These are phyloP conservation scores for Protea cynaroides DNA, from an alignment of 164 flowering plant species.

Conservation along the genomic window DNA sequence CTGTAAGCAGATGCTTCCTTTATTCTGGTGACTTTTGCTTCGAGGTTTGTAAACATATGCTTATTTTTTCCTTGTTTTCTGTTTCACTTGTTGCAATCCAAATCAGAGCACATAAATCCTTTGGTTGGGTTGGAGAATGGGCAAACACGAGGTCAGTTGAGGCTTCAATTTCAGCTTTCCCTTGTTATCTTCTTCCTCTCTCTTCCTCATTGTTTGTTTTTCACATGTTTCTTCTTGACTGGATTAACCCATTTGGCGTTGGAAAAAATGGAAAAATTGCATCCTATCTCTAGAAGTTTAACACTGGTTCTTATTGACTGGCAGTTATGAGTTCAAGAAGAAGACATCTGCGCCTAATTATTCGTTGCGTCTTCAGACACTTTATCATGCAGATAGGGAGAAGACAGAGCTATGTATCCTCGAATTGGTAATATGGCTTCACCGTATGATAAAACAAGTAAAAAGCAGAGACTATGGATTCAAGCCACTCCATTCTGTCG, in stretches of 20 bases:
- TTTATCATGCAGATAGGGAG: slow-evolving; percentile 63
- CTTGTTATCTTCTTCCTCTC: background rate
- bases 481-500: slow-evolving; percentile 28
- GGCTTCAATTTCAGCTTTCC: background rate
- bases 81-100: slow-evolving; percentile 3
- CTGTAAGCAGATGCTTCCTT: background rate
- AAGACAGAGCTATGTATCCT: slow-evolving; percentile 50
- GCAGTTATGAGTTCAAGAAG: slow-evolving; percentile 51
- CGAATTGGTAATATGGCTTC: slow-evolving; percentile 56
- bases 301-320: slow-evolving; percentile 8
- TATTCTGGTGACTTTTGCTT: background rate
- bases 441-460: slow-evolving; percentile 38
- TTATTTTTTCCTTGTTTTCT: background rate
- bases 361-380: slow-evolving; percentile 58
- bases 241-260: background rate
- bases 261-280: background rate
- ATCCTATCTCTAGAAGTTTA: background rate
- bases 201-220: too few species aligned
- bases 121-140: slow-evolving; percentile 92
- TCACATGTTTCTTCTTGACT: background rate
- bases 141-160: slow-evolving; percentile 59
- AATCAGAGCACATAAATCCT: slow-evolving; percentile 74
- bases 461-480: slow-evolving; percentile 37
- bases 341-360: slow-evolving; percentile 20
- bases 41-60: background rate